Evolutionary conservation across 2,329 filamentous ascomycete genomes (phyloP), one percentile per base, ranked within the genome.

Genomic region (Colletotrichum salicis): DNA sequence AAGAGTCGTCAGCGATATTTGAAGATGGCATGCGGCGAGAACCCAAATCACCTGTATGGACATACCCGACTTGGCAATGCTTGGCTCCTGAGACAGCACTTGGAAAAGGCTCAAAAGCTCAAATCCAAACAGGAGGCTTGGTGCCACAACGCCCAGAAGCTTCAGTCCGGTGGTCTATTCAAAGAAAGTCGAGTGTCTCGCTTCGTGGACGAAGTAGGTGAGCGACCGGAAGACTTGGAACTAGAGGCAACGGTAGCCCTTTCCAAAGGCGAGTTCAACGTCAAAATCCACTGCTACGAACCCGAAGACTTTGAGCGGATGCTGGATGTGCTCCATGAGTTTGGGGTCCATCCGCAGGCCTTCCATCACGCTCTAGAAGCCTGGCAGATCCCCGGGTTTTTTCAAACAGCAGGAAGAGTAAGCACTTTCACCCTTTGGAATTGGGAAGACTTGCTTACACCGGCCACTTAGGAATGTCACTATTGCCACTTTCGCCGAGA

Each of bases 21-120:
- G 77, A 85, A 85, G 74, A 84, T 85, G 80, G 84, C 83, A 0
- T 83, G 83, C 68, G 84, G 84, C 4, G 84, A 85, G 75, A 86
- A 85, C 70, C 82, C 83, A 11, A 81, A 79, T 64, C 37, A 69
- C 0, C 70, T 78, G 0, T 84, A 84, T 72, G 75, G 76, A 2
- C 80, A 84, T 59, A 81, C 79, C 6, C 79, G 83, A 19, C 81
- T 84, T 74, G 83, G 82, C 0, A 81, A 81, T 66, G 80, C 80
- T 1, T 85, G 79, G 77, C 75, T 79, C 5, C 76, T 85, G 41
- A 75, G 84, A 11, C 76, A 81, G 55, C 83, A 83, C 51, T 78
- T 84, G 63, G 78, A 77, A 5, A 75, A 76, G 56, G 82, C 82
- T 0, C 78, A 75, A 37, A 77, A 80, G 19, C 66, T 84, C 29